Evolutionary conservation across 2,329 filamentous ascomycete genomes (phyloP), one percentile per base, ranked within the genome.

Genomic region (Eutypa lata): DNA sequence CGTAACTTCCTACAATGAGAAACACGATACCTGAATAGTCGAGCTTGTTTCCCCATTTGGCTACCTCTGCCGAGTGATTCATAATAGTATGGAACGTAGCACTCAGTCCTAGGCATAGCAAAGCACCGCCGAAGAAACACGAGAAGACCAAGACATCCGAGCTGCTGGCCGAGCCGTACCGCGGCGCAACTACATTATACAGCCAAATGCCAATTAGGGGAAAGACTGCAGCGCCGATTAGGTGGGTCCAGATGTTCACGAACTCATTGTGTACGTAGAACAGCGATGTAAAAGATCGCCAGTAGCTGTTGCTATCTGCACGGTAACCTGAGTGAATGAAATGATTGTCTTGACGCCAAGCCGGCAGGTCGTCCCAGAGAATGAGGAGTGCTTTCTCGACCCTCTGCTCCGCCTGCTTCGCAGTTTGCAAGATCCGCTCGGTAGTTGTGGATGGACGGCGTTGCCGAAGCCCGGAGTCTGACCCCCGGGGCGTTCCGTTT

Each of bases 11-110:
- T 60, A 93, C 89, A 54, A 97, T 97, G 60, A 99, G 75, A 47
- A 87, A 83, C 28, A 97, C 90, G 61, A 99, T 99, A 7, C 94
- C 94, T 5, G 93, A 83, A 68, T 99, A 97, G 68, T 99, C 94
- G 52, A 97, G 75, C 70, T 96, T 90, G 69, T 97, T 97, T 11
- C 92, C 92, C 76, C 91, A 89, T 56, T 83, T 86, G 2, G 88
- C 86, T 14, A 97, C 90, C 2, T 73, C 72, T 37, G 84, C 82
- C 18, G 89, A 94, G 70, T 99, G 94, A 60, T 97, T 96, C 21
- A 80, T 84, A 47, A 97, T 81, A 2, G 89, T 82, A 68, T 99
- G 94, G 68, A 86, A 99, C 2, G 87, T 89, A 5, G 91, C 88
- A 61, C 88, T 91, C 86, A 92, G 90, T 21, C 88, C 87, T 49